Evolutionary conservation across 345 rosid genomes (phyloP), one percentile per base, ranked within the genome.

Genomic region (Rubroshorea leprosula): DNA sequence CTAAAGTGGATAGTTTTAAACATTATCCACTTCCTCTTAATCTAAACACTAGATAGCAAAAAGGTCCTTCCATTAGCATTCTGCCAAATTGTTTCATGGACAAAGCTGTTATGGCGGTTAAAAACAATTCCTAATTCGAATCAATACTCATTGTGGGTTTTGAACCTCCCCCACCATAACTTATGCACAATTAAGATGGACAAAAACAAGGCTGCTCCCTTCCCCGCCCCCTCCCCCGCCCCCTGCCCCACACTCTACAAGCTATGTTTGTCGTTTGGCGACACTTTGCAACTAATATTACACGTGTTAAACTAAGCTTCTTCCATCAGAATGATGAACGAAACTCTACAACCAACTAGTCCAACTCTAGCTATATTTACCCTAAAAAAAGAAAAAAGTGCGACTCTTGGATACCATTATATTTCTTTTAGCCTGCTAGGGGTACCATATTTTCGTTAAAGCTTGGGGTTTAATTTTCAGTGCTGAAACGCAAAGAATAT

Each of bases 1-100:
- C 55, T 53, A 35, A 56, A 49, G 41, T 15, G 47, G 4, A 35
- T 43, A 8, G 53, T 56, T 47, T 65, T 46, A 49, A 67, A 66
- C 62, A 51, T 60, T 58, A 68, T 59, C 75, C 67, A 35, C 46
- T 51, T 59, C 75, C 67, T 25, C 46, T 51, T 58, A 35, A 35
- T 35, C 12, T 3, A 9, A 29, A 20, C 6, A 53, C 26, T 54
- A 61, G 61, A 65, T 38, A n/a, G 63, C 45, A 68, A 60, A 49
- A 39, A 43, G 41, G 21, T 69, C 67, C 44, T 57, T 24, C 56
- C 72, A 70, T 50, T 55, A 61, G 20, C 52, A 45, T 29, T 39
- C 54, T 21, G 23, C 59, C 74, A 15, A 62, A 55, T 48, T 27
- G 65, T 16, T 24, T 31, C 62, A 67, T 52, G 69, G 72, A 54